A percentile compares a stretch with the other conserved stretches of the same genome.
Evolutionary conservation across 1,284 basidiomycete species (phyloP).

Genomic region (Naganishia sp.): DNA sequence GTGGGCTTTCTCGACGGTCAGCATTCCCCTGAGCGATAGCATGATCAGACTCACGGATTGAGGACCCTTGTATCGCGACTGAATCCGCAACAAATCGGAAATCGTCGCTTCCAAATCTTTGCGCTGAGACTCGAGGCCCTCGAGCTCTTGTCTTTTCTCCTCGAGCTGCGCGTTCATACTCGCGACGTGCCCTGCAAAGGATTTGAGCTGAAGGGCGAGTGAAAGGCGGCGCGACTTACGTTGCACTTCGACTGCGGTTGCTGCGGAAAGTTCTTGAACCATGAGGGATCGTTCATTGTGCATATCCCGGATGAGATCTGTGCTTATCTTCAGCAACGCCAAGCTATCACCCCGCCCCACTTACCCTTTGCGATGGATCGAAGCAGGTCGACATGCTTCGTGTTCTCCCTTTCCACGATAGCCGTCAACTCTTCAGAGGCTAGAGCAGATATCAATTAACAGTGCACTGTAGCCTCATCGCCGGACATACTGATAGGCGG

Average conservation of each 20-base stretch:
- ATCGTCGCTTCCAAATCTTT: constrained; percentile 24
- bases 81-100: constrained; percentile 19
- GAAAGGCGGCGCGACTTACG: neutral
- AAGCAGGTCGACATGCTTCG: constrained; percentile 18
- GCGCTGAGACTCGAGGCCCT: constrained; percentile 7
- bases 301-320: constrained; percentile 19
- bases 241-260: constrained; percentile 24
- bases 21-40: neutral
- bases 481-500: constrained; percentile 10
- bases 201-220: neutral
- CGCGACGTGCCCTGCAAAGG: constrained; percentile 12
- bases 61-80: constrained; percentile 27
- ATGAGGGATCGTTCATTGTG: constrained; percentile 14
- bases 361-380: constrained; percentile 11
- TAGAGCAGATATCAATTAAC: neutral
- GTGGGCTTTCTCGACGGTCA: neutral
- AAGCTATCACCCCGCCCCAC: neutral
- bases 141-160: constrained; percentile 19
- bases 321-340: neutral
- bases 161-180: constrained; percentile 21
- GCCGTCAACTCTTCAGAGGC: constrained; percentile 16
- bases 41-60: constrained; percentile 8
- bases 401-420: constrained; percentile 19
- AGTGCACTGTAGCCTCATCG: neutral
- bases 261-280: constrained; percentile 18